Evolutionary conservation across 805 yeast species (phyloP).

Genomic region (Sporopachydermia lactativora): DNA sequence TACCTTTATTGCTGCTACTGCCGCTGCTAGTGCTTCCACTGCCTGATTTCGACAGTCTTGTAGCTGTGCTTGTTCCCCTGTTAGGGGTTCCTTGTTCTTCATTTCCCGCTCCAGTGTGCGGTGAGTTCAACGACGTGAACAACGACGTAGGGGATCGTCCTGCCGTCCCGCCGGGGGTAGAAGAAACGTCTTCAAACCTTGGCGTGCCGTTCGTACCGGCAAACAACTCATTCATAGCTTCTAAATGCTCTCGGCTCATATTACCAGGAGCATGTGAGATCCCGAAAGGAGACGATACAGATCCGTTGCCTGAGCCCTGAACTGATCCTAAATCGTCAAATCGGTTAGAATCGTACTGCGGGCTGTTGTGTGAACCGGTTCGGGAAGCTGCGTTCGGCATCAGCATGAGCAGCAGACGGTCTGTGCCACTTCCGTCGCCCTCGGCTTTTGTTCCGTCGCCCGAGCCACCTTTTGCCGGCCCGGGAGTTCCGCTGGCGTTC

Average conservation of each 20-base stretch:
- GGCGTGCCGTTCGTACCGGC: not conserved
- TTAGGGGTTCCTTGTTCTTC: not conserved
- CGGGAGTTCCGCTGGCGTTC: too few relatives aligned
- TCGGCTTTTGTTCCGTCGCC: not conserved
- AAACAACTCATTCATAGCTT: not conserved
- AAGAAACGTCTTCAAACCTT: not conserved
- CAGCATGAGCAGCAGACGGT: not conserved
- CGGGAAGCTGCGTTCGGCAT: not conserved
- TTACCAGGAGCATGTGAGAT: not conserved
- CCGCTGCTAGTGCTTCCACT: slow-evolving; percentile 1
- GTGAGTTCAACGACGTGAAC: not conserved
- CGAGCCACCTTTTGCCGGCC: not conserved
- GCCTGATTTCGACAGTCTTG: not conserved
- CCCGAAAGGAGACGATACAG: too few relatives aligned
- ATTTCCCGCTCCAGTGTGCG: not conserved
- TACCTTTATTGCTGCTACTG: slow-evolving; percentile 1
- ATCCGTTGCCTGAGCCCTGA: not conserved
- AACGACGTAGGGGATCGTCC: slow-evolving; percentile 1
- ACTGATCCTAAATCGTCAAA: not conserved
- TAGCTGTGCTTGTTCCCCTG: not conserved
- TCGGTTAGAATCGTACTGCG: not conserved
- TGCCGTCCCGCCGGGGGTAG: not conserved
- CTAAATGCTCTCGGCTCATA: not conserved
- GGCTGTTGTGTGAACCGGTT: not conserved
- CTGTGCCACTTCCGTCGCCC: not conserved